These are phyloP conservation scores for Zanthoxylum bungeanum DNA, from an alignment of 345 rosid species.

Conservation along the genomic window DNA sequence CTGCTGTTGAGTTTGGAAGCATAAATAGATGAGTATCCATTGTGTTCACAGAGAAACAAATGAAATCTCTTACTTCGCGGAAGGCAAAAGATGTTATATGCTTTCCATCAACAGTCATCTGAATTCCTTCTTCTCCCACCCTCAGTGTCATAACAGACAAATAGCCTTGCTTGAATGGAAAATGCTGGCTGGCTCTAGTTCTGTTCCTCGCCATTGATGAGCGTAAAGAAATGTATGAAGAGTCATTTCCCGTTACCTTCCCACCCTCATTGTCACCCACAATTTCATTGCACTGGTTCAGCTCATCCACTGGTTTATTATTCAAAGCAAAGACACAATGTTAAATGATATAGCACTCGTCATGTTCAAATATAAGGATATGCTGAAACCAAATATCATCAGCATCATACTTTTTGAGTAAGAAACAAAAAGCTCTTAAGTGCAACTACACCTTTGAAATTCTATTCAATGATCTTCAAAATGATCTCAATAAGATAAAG, in stretches of 20 bases:
- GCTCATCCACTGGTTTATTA: constrained; percentile 31
- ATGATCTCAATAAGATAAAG: not conserved
- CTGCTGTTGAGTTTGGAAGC: not conserved
- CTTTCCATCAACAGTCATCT: constrained; percentile 47
- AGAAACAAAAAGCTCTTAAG: not conserved
- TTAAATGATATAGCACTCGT: not conserved
- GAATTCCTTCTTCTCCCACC: constrained; percentile 43
- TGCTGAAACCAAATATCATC: not conserved
- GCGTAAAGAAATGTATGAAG: not conserved
- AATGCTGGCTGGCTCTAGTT: constrained; percentile 20
- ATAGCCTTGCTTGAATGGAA: constrained; percentile 41
- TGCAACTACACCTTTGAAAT: not conserved
- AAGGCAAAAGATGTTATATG: constrained; percentile 39
- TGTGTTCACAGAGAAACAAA: not conserved
- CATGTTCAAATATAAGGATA: not conserved
- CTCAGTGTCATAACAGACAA: constrained; percentile 36
- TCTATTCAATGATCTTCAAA: not conserved
- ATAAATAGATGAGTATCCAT: not conserved
- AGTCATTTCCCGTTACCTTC: not conserved
- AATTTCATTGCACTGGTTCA: constrained; percentile 33
- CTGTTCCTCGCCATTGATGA: constrained; percentile 14
- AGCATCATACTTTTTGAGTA: not conserved
- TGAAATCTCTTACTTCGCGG: constrained; percentile 35
- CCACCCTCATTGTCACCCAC: constrained; percentile 24
- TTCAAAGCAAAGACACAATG: not conserved